Percentiles rank a stretch among this genome's conserved stretches.
These are phyloP conservation scores for Lactarius hatsudake DNA, from an alignment of 768 basidiomycete species.

Conservation along the genomic window DNA sequence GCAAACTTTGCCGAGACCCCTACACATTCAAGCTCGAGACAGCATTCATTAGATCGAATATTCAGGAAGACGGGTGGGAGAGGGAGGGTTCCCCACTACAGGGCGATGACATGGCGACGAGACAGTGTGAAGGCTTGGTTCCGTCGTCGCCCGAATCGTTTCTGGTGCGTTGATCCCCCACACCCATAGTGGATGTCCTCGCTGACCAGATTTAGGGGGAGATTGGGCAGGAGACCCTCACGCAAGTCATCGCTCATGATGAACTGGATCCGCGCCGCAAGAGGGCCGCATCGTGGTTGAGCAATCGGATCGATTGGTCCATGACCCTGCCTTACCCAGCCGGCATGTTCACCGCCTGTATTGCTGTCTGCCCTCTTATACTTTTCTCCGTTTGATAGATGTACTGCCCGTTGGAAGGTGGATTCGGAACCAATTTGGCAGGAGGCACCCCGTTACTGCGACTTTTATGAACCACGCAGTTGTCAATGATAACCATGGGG, in stretches of 20 bases:
- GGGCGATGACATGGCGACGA: not conserved
- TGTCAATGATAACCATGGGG: conserved; percentile 55
- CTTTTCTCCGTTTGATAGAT: conserved; percentile 42
- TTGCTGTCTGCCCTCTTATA: not conserved
- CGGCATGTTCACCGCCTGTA: conserved; percentile 41
- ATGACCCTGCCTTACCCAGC: conserved; percentile 54
- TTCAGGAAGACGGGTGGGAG: conserved; percentile 6
- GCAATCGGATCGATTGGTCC: conserved; percentile 24
- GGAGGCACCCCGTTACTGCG: conserved; percentile 56
- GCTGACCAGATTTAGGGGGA: conserved; percentile 45
- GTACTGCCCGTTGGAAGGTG: conserved; percentile 56
- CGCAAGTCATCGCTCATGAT: conserved; percentile 71
- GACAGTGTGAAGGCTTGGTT: not conserved
- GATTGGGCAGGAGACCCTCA: conserved; percentile 70
- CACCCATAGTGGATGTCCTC: conserved; percentile 12
- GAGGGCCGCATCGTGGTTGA: conserved; percentile 37
- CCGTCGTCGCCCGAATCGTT: conserved; percentile 5
- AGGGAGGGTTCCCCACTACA: conserved; percentile 13
- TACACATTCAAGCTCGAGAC: conserved; percentile 7
- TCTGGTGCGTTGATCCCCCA: conserved; percentile 11
- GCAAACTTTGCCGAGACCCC: conserved; percentile 52
- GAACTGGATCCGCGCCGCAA: conserved; percentile 59
- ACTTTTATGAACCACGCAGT: conserved; percentile 72
- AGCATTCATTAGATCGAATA: conserved; percentile 1
- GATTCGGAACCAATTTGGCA: conserved; percentile 56